Conservation (phyloP, 495 filamentous ascomycete species). For the Podospora comata region DNA sequence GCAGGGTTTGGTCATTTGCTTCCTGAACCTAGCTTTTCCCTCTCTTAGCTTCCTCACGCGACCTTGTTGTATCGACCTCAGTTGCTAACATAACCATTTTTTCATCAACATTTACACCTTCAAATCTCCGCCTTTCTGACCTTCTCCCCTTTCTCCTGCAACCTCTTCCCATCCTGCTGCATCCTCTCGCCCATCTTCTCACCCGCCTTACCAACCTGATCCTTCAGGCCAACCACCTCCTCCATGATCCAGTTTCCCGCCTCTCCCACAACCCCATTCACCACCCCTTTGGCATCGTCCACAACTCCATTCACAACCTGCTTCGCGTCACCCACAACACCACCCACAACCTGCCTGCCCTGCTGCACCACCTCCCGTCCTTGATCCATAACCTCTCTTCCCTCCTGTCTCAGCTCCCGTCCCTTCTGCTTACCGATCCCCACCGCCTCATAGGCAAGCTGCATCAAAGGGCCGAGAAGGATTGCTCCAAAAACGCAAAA, state of each 20-base stretch:
- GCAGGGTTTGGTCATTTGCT: too few relatives aligned
- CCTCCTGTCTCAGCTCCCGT: neutral
- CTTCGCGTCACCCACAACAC: neutral
- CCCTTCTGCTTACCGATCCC: neutral
- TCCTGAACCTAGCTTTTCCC: too few relatives aligned
- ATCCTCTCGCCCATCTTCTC: neutral
- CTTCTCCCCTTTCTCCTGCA: neutral
- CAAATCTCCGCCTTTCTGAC: neutral
- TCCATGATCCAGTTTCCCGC: neutral
- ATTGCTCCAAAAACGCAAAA: conserved; percentile 58
- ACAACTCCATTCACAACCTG: conserved; percentile 1
- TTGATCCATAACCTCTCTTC: neutral
- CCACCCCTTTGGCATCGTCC: conserved; percentile 1
- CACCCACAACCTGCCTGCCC: neutral
- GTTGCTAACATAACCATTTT: neutral
- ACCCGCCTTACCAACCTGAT: neutral
- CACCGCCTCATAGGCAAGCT: neutral
- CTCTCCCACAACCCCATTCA: conserved; percentile 1
- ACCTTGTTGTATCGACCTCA: too few relatives aligned
- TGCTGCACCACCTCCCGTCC: neutral
- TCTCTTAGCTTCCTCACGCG: too few relatives aligned
- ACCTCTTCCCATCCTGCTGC: neutral
- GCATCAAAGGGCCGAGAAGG: conserved; percentile 22
- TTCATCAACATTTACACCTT: neutral
- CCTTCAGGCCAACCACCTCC: neutral